Evolutionary conservation across 768 basidiomycete species (phyloP), one percentile per base, ranked within the genome.

Genomic region (Pluteus cervinus): DNA sequence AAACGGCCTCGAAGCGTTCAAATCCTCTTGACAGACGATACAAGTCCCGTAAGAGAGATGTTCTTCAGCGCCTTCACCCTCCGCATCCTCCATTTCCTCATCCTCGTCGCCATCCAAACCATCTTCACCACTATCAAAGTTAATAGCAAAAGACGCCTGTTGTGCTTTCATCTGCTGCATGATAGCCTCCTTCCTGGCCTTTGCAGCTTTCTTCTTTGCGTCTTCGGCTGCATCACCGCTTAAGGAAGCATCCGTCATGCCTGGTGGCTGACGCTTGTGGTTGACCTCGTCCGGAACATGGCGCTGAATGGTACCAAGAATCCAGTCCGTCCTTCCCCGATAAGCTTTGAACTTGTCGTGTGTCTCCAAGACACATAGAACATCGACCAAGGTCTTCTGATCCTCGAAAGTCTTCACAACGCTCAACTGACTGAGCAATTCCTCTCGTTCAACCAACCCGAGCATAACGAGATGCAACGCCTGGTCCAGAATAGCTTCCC

Each of bases 11-110:
- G 71, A 61, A 2, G 71, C 54, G 47, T 78, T 85, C 36, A 97
- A 75, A 43, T 92, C 88, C 54, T 98, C 96, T 55, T 98, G 96
- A 49, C 96, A 99, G 7, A 98, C 92, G 44, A 99, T 98, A 55
- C 96, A 99, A n/a, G 83, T 85, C 2, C 94, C 94, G 42, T 80
- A 83, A 9, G 82, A 81, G 2, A 72, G 54, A 15, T 69, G 53
- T 32, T 69, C 65, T 12, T 71, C 71, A 1, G 58, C 62, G n/a
- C n/a, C n/a, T n/a, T n/a, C n/a, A n/a, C n/a, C n/a, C n/a, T n/a
- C n/a, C n/a, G n/a, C n/a, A n/a, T n/a, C n/a, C n/a, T n/a, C n/a
- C n/a, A n/a, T n/a, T n/a, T n/a, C n/a, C 6, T 69, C 62, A 7
- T 73, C 72, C 23, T 67, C 66, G 51, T 73, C 75, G 5, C 75